Conservation (phyloP, 179 eudicot species). For the Spergularia azorica region DNA sequence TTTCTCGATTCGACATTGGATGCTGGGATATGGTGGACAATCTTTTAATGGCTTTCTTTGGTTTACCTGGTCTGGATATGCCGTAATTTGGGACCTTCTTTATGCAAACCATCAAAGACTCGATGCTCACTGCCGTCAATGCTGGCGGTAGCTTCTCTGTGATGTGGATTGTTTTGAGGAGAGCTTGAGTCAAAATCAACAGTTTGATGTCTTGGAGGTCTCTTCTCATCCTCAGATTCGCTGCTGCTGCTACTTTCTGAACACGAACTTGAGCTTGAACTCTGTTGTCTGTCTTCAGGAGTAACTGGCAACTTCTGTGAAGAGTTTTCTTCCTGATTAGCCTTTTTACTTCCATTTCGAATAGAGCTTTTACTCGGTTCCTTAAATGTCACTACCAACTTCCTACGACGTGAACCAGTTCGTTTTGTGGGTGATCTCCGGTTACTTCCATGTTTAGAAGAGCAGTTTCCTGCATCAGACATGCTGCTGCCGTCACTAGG, state of each 20-base stretch:
- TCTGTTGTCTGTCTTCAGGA: conserved; percentile 3
- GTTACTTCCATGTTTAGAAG: conserved; percentile 35
- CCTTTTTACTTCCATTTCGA: conserved; percentile 21
- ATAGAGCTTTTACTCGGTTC: conserved; percentile 37
- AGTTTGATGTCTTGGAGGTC: conserved; percentile 11
- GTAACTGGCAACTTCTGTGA: conserved; percentile 23
- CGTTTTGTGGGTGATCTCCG: conserved; percentile 24
- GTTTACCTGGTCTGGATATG: conserved; percentile 37
- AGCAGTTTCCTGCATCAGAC: conserved; percentile 28
- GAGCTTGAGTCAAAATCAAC: background rate
- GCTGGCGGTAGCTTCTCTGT: background rate
- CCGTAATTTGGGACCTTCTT: conserved; percentile 27
- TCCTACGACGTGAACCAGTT: conserved; percentile 36
- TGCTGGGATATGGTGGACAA: conserved; percentile 14
- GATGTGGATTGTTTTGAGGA: background rate
- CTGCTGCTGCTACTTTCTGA: conserved; percentile 30
- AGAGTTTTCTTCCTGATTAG: conserved; percentile 17
- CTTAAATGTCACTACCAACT: conserved; percentile 42
- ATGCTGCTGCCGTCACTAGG: conserved; percentile 23
- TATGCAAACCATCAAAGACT: conserved; percentile 21
- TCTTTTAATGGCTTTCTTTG: conserved; percentile 1
- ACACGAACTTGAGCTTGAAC: conserved; percentile 36
- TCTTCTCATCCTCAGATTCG: conserved; percentile 33
- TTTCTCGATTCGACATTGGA: conserved; percentile 11
- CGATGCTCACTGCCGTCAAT: conserved; percentile 11